phyloP scores from a whole-genome alignment of 331 rosid genomes.

The Prunus yedoensis region DNA sequence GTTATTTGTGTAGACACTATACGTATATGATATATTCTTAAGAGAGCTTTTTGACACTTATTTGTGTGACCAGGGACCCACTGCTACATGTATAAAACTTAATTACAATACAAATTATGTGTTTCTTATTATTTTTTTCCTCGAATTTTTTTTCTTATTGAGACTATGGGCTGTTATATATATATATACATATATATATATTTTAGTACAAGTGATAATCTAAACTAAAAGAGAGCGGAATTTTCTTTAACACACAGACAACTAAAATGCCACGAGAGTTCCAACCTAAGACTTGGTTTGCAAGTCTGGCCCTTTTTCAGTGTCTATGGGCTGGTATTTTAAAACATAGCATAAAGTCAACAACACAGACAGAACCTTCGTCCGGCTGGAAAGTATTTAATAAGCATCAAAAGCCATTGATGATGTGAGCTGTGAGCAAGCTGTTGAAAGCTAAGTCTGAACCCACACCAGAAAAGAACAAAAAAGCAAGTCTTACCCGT shows the following conservation, averaged over 20 bases:
- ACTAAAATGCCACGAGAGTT: fast-evolving
- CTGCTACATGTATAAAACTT: too few relatives aligned
- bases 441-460: not conserved
- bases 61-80: too few relatives aligned
- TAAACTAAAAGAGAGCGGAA: fast-evolving
- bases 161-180: too few relatives aligned
- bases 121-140: not conserved
- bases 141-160: too few relatives aligned
- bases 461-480: not conserved
- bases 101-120: too few relatives aligned
- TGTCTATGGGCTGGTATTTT: too few relatives aligned
- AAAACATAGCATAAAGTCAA: not conserved
- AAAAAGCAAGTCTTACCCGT: not conserved
- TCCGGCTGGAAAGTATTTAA: not conserved
- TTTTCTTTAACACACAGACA: too few relatives aligned
- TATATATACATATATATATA: too few relatives aligned
- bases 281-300: too few relatives aligned
- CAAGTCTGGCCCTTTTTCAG: too few relatives aligned
- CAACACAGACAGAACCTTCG: not conserved
- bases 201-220: too few relatives aligned
- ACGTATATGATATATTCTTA: not conserved
- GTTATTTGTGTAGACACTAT: constrained; percentile 11
- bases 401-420: not conserved
- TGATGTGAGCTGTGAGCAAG: not conserved
- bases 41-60: not conserved